Evolutionary conservation across 305 asterid species (phyloP), one percentile per base, ranked within the genome.

Genomic region (Fraxinus ornus): DNA sequence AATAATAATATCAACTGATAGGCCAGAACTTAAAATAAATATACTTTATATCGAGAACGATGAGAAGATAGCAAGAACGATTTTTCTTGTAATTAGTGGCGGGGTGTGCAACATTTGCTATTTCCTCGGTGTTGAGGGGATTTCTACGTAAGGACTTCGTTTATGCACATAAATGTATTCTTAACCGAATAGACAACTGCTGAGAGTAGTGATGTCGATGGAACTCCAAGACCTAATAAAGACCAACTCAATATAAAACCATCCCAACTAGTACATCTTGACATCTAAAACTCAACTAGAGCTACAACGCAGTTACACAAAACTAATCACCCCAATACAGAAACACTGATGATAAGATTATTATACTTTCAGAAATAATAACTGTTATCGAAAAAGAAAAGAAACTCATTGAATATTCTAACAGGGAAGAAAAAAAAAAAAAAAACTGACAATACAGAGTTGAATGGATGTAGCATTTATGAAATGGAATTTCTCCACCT

Each of bases 401-500:
- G 55, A 70, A 80, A 84, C 44, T 75, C 55, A 57, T 81, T 21
- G 32, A 79, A 82, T 80, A 84, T 79, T 44, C 76, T 68, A 78
- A 66, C 30, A 36, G 30, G 39, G n/a, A n/a, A n/a, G n/a, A n/a
- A n/a, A n/a, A 28, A 28, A 66, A 76, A 74, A 76, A 55, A 36
- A 8, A 83, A 44, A 72, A 28, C 41, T 39, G 35, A 33, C 55
- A 78, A 76, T 24, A 32, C 60, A 81, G 4, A 74, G 28, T 10
- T 7, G 35, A n/a, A 21, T 22, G 19, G 75, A 55, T 26, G n/a
- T 39, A 41, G 70, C 73, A n/a, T 79, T 92, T 89, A 95, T 19
- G 99, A 95, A 85, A 94, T 90, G 37, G 99, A 95, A 83, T 95
- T 95, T 88, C 98, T 95, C 99, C 98, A 94, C 87, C 97, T 93